Evolutionary conservation across 805 yeast genomes (phyloP).

Genomic region (Saccharomycodes ludwigii): DNA sequence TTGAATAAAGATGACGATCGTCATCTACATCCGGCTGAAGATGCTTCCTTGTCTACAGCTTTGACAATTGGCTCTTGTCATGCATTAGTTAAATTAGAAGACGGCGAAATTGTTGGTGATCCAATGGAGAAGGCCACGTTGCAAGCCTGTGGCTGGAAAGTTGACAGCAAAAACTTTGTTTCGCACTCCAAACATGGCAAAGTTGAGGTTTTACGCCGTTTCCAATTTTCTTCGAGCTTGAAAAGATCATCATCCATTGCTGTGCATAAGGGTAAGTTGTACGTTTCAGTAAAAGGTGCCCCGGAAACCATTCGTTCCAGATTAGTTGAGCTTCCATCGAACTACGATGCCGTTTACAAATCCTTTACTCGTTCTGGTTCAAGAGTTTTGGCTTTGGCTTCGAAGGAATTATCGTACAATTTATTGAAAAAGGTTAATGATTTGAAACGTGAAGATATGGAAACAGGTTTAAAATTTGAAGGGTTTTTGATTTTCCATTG

Average conservation of each 20-base stretch:
- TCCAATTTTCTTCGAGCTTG: constrained; percentile 92
- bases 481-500: constrained; percentile 96
- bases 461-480: constrained; percentile 61
- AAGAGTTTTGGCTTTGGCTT: constrained; percentile 91
- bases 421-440: constrained; percentile 40
- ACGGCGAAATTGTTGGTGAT: constrained; percentile 96
- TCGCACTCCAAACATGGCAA: constrained; percentile 33
- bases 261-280: constrained; percentile 37
- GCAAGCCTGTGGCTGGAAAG: constrained; percentile 75
- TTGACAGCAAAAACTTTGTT: constrained; percentile 64
- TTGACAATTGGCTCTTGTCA: constrained; percentile 88
- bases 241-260: constrained; percentile 91
- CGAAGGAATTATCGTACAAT: constrained; percentile 52
- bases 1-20: constrained; percentile 38
- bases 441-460: constrained; percentile 65
- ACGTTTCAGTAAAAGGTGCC: constrained; percentile 93
- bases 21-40: constrained; percentile 37
- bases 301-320: constrained; percentile 87
- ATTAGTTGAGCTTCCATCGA: constrained; percentile 56
- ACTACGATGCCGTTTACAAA: constrained; percentile 77
- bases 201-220: constrained; percentile 74
- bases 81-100: constrained; percentile 86
- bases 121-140: constrained; percentile 98
- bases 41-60: constrained; percentile 59
- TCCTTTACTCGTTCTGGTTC: constrained; percentile 91